These are phyloP conservation scores for Chaetomidium leptoderma DNA, from an alignment of 495 filamentous ascomycete genomes.

Conservation along the genomic window DNA sequence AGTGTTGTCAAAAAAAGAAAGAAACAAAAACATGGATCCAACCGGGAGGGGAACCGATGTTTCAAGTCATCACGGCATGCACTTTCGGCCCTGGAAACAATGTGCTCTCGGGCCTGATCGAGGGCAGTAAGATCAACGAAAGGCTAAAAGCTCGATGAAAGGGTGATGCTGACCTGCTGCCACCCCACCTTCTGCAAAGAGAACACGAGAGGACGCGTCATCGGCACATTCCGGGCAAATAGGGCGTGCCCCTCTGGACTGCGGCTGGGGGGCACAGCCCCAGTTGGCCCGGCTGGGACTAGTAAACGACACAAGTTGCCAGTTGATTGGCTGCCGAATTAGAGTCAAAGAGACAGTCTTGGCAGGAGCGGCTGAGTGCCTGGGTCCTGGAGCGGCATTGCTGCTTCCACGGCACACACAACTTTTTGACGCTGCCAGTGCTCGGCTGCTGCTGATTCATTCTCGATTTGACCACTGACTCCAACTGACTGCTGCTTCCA, in stretches of 20 bases:
- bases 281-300: slow-evolving; percentile 1
- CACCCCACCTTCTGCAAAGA: background rate
- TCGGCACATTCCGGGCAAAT: slow-evolving; percentile 14
- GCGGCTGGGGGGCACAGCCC: slow-evolving; percentile 16
- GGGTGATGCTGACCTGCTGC: background rate
- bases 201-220: slow-evolving; percentile 18
- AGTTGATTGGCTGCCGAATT: background rate
- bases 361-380: slow-evolving; percentile 6
- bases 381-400: background rate
- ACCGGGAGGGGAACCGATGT: background rate
- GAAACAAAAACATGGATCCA: background rate
- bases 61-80: too few relatives aligned
- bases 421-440: too few relatives aligned
- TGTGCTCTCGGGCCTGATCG: too few relatives aligned
- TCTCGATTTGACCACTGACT: background rate
- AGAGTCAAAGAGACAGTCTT: background rate
- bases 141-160: background rate
- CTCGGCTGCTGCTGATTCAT: too few relatives aligned
- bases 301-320: background rate
- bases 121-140: background rate
- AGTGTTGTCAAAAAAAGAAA: background rate
- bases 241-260: background rate
- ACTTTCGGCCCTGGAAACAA: too few relatives aligned
- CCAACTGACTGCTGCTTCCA: background rate
- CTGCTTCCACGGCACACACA: too few relatives aligned